These are phyloP conservation scores for Penicillium decumbens DNA, from an alignment of 2,329 filamentous ascomycete species.

Conservation along the genomic window DNA sequence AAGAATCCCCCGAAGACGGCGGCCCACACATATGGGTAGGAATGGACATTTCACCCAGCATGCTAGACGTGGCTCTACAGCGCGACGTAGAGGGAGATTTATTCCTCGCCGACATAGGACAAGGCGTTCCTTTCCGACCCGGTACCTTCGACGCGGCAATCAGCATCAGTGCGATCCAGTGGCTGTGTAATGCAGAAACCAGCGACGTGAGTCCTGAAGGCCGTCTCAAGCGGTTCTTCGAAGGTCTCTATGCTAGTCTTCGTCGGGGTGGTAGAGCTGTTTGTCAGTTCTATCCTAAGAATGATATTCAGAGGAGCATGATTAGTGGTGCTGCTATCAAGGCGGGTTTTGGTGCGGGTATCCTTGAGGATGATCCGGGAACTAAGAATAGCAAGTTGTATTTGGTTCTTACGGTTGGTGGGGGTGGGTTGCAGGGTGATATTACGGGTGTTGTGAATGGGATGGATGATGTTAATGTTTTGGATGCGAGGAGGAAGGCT, in stretches of 20 bases:
- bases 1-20: constrained; percentile 63
- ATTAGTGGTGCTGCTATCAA: constrained; percentile 85
- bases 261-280: constrained; percentile 82
- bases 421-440: constrained; percentile 60
- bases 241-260: constrained; percentile 80
- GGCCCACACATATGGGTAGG: constrained; percentile 95
- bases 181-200: constrained; percentile 93
- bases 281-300: constrained; percentile 98
- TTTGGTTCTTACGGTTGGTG: constrained; percentile 84
- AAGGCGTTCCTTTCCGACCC: constrained; percentile 88
- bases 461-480: constrained; percentile 81
- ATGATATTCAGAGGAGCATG: constrained; percentile 85
- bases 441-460: constrained; percentile 86
- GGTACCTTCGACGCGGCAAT: constrained; percentile 94
- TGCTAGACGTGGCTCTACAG: constrained; percentile 92
- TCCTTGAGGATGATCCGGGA: constrained; percentile 90
- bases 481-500: constrained; percentile 61
- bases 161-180: constrained; percentile 93
- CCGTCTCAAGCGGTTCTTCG: constrained; percentile 80
- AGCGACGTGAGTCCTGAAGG: constrained; percentile 77
- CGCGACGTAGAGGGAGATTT: constrained; percentile 89
- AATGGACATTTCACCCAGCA: constrained; percentile 91
- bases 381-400: constrained; percentile 98
- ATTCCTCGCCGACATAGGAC: constrained; percentile 90
- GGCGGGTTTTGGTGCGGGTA: constrained; percentile 89